Evolutionary conservation across 805 yeast species (phyloP).

Genomic region (Ogataea trehalophila): DNA sequence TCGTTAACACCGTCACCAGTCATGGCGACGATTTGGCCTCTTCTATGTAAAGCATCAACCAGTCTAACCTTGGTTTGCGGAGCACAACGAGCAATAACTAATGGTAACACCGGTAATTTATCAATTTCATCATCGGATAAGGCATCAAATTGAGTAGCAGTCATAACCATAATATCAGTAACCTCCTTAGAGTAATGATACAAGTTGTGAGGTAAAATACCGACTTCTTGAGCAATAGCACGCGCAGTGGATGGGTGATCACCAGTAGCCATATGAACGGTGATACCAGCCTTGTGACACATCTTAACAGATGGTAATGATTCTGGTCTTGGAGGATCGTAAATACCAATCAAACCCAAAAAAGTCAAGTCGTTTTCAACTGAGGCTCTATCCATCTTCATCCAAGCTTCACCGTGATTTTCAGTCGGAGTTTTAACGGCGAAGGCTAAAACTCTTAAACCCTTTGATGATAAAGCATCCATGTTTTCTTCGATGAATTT

Average conservation of each 20-base stretch:
- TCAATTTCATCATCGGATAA: conserved; percentile 60
- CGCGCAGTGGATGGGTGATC: conserved; percentile 76
- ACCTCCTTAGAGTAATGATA: conserved; percentile 51
- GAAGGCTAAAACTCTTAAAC: conserved; percentile 70
- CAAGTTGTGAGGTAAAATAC: conserved; percentile 61
- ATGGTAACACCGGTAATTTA: conserved; percentile 57
- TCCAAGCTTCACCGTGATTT: conserved; percentile 24
- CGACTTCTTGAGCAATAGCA: conserved; percentile 79
- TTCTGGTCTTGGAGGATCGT: conserved; percentile 76
- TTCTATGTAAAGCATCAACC: conserved; percentile 71
- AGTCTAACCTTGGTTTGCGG: conserved; percentile 78
- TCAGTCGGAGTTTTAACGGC: conserved; percentile 39
- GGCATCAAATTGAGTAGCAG: conserved; percentile 66
- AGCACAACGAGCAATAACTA: conserved; percentile 79
- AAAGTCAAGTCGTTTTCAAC: conserved; percentile 54
- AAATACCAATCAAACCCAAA: conserved; percentile 69
- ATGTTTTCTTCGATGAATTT: conserved; percentile 47
- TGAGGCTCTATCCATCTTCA: conserved; percentile 32
- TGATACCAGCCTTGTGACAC: conserved; percentile 72
- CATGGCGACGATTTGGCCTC: conserved; percentile 67
- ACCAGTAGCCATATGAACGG: conserved; percentile 79
- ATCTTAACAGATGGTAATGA: conserved; percentile 57
- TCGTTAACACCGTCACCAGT: conserved; percentile 84
- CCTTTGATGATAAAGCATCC: conserved; percentile 56
- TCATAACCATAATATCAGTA: conserved; percentile 65